Conservation (phyloP, 2,329 filamentous ascomycete species). For the Akanthomyces uredinophilus region DNA sequence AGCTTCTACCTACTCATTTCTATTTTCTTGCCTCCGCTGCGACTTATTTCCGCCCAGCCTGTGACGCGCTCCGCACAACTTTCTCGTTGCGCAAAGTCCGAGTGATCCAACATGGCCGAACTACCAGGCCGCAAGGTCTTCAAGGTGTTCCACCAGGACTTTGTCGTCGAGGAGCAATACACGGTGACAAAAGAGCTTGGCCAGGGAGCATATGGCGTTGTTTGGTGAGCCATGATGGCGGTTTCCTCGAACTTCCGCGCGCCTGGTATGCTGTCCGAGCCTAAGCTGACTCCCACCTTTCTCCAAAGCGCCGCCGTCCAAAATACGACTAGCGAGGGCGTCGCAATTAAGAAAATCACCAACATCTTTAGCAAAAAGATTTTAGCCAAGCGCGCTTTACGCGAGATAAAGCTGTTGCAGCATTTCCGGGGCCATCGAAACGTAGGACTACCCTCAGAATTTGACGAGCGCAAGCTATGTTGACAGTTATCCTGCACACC, state of each 20-base stretch:
- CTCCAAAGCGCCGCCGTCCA: constrained; percentile 78
- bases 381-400: constrained; percentile 90
- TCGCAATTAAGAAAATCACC: constrained; percentile 99
- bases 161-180: constrained; percentile 95
- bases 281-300: not conserved
- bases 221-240: constrained; percentile 15
- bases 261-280: no score
- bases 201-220: constrained; percentile 88
- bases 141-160: constrained; percentile 99
- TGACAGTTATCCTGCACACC: constrained; percentile 30
- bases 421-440: constrained; percentile 90
- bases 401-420: constrained; percentile 97
- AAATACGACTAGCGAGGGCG: constrained; percentile 80
- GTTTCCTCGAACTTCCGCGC: not conserved
- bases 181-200: constrained; percentile 98
- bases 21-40: not conserved
- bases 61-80: not conserved
- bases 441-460: constrained; percentile 43
- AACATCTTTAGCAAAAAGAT: constrained; percentile 99
- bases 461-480: not conserved
- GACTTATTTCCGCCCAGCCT: not conserved
- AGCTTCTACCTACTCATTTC: no score
- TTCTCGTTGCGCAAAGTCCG: not conserved
- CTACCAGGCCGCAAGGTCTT: constrained; percentile 72
- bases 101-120: constrained; percentile 30